A percentile compares a stretch with the other conserved stretches of the same genome.
These are phyloP conservation scores for Alternaria ethzedia DNA, from an alignment of 2,329 filamentous ascomycete genomes.

Conservation along the genomic window DNA sequence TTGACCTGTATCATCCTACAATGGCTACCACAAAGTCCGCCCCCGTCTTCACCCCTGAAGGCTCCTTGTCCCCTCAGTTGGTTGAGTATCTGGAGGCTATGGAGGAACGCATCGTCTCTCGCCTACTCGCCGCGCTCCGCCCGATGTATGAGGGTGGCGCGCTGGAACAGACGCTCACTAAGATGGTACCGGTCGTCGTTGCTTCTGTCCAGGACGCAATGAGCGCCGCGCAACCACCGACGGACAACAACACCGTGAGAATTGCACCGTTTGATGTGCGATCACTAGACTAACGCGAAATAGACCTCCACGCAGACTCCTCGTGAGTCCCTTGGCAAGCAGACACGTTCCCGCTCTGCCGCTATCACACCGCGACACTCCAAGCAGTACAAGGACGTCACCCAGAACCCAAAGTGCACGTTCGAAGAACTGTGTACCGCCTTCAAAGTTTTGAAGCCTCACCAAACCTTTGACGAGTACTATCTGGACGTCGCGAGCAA, in stretches of 20 bases:
- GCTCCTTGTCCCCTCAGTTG: background rate
- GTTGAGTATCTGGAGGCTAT: background rate
- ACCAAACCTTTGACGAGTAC: background rate
- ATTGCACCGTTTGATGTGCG: rapidly evolving
- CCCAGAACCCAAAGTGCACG: no score
- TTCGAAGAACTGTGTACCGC: background rate
- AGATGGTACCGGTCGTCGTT: background rate
- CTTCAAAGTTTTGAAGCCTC: background rate
- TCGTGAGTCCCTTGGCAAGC: background rate
- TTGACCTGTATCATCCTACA: background rate
- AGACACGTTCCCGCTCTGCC: background rate
- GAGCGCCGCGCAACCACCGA: background rate
- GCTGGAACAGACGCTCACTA: background rate
- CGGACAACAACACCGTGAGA: background rate
- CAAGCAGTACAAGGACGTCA: no score
- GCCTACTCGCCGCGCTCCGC: background rate
- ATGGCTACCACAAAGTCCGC: background rate
- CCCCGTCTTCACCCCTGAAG: background rate
- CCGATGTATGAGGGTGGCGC: background rate
- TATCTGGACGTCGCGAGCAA: background rate
- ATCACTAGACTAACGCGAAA: background rate
- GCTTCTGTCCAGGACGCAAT: background rate
- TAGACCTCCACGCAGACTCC: background rate
- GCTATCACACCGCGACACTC: background rate
- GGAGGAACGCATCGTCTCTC: background rate